These are phyloP conservation scores for Musa schizocarpa DNA, from an alignment of 176 grass and related monocot genomes.

Conservation along the genomic window DNA sequence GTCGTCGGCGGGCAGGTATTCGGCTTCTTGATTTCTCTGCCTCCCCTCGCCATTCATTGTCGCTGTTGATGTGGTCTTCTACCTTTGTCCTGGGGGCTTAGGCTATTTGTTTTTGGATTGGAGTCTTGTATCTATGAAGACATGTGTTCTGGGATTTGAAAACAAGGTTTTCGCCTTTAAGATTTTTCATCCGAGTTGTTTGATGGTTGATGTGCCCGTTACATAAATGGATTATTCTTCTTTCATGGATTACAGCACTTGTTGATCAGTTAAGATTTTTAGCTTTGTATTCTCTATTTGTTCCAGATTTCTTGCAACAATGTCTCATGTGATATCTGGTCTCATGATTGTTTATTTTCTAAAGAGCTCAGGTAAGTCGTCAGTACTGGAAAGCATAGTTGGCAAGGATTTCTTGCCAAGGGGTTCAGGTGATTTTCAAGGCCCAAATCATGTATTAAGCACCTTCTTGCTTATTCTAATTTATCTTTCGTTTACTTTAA, in stretches of 20 bases:
- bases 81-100: not conserved
- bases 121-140: not conserved
- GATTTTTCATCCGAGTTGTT: not conserved
- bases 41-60: not conserved
- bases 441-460: not conserved
- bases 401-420: conserved; percentile 96
- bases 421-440: conserved; percentile 69
- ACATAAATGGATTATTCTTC: not conserved
- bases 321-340: not conserved
- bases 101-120: not conserved
- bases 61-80: not conserved
- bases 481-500: not conserved
- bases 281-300: not conserved
- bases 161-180: not conserved
- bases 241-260: no score
- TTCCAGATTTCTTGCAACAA: not conserved
- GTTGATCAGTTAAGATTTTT: no score
- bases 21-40: not conserved
- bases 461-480: not conserved
- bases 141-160: not conserved
- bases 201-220: not conserved
- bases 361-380: conserved; percentile 98
- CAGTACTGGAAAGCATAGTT: conserved; percentile 90
- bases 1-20: conserved; percentile 14
- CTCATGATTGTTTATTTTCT: conserved; percentile 1